These are phyloP conservation scores for Penicillium sp. DNA, from an alignment of 2,329 filamentous ascomycete genomes.

Conservation along the genomic window DNA sequence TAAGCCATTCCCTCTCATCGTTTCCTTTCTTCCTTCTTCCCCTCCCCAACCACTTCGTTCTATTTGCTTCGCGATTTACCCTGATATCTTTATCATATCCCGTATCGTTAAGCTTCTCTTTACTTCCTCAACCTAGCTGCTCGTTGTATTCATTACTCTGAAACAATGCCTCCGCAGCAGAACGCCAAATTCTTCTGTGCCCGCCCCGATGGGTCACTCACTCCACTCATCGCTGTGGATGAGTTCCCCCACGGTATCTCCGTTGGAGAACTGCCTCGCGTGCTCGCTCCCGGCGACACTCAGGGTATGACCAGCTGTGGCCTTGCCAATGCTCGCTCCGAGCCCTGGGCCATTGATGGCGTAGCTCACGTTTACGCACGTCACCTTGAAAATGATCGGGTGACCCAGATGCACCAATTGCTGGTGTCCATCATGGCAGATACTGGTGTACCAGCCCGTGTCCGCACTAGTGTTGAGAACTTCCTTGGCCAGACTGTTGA, in stretches of 20 bases:
- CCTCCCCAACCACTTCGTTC: neutral
- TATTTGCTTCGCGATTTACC: too few relatives aligned
- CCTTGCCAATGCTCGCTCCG: slow-evolving; percentile 30
- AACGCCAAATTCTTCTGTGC: slow-evolving; percentile 46
- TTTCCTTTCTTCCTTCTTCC: neutral
- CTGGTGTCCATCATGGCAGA: slow-evolving; percentile 26
- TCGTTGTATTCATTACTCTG: too few relatives aligned
- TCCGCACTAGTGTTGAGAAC: slow-evolving; percentile 3
- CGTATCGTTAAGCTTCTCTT: too few relatives aligned
- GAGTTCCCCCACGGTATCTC: slow-evolving; percentile 44
- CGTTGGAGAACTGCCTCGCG: slow-evolving; percentile 41
- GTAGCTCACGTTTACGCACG: neutral
- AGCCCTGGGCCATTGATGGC: slow-evolving; percentile 40
- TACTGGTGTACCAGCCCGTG: slow-evolving; percentile 17
- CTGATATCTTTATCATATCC: too few relatives aligned
- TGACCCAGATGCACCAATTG: slow-evolving; percentile 19
- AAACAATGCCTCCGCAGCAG: slow-evolving; percentile 16
- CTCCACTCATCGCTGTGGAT: slow-evolving; percentile 49
- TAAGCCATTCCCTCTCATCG: neutral
- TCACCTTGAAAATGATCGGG: neutral
- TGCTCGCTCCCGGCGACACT: slow-evolving; percentile 39
- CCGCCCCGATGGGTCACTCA: slow-evolving; percentile 43
- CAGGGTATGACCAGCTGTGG: slow-evolving; percentile 48
- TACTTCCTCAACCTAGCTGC: too few relatives aligned
- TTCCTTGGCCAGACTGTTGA: neutral